phyloP scores from a whole-genome alignment of 1,284 basidiomycete genomes.

The Coniferiporia sulphurascens region DNA sequence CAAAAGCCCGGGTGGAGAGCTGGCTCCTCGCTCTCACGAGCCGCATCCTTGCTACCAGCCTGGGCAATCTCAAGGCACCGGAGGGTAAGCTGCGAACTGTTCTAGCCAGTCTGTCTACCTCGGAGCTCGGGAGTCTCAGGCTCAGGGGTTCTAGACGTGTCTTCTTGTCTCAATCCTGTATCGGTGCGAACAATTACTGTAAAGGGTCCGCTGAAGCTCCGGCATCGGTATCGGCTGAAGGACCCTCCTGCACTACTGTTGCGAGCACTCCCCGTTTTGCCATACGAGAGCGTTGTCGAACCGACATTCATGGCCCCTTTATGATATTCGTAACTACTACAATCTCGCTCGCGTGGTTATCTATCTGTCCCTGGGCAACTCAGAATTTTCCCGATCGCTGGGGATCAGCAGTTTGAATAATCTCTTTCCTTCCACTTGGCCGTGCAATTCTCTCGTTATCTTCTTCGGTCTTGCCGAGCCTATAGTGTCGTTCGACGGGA shows the following conservation, averaged over 20 bases:
- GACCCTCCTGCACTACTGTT: not conserved
- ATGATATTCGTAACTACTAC: not conserved
- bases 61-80: not conserved
- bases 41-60: not conserved
- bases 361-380: conserved; percentile 1
- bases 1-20: not conserved
- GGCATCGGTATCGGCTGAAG: not conserved
- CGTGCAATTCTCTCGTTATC: not conserved
- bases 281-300: not conserved
- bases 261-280: too few species aligned
- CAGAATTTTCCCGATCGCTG: not conserved
- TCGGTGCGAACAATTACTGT: not conserved
- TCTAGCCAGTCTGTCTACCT: not conserved
- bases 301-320: not conserved
- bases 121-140: not conserved
- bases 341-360: not conserved
- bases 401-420: not conserved
- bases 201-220: not conserved
- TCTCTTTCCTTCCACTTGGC: not conserved
- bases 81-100: not conserved
- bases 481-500: not conserved
- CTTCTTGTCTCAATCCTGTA: not conserved
- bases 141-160: not conserved
- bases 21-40: not conserved
- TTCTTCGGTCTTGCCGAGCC: not conserved